Evolutionary conservation across 495 filamentous ascomycete genomes (phyloP).

Genomic region (Penicillium chermesinum): DNA sequence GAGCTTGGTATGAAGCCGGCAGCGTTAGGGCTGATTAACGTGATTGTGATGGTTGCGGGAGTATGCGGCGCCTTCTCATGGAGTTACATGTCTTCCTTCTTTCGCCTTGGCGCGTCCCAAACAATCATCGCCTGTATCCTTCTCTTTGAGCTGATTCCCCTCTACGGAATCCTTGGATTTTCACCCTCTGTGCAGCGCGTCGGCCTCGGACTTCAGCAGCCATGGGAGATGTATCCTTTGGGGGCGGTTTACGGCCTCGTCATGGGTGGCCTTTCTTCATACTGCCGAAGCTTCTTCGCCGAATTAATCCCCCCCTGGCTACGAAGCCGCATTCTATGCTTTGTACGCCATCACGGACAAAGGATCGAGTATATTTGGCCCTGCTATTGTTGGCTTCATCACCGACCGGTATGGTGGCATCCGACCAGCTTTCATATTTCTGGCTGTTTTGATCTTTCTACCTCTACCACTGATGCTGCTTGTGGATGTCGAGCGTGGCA

Average conservation of each 20-base stretch:
- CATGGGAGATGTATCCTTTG: slow-evolving; percentile 96
- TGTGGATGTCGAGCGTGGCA: slow-evolving; percentile 87
- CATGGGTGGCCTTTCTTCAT: slow-evolving; percentile 85
- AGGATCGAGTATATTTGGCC: slow-evolving; percentile 89
- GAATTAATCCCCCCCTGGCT: slow-evolving; percentile 90
- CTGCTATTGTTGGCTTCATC: slow-evolving; percentile 86
- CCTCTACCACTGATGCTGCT: slow-evolving; percentile 79
- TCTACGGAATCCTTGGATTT: slow-evolving; percentile 89
- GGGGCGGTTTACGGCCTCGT: slow-evolving; percentile 90
- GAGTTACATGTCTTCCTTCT: slow-evolving; percentile 63
- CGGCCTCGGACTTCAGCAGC: slow-evolving; percentile 82
- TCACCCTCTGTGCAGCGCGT: slow-evolving; percentile 70
- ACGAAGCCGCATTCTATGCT: slow-evolving; percentile 92
- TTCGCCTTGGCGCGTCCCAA: slow-evolving; percentile 66
- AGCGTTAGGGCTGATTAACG: slow-evolving; percentile 86
- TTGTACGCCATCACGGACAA: slow-evolving; percentile 98
- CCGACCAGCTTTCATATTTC: slow-evolving; percentile 86
- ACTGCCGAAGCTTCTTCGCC: slow-evolving; percentile 88
- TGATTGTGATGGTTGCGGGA: slow-evolving; percentile 78
- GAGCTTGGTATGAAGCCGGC: slow-evolving; percentile 83
- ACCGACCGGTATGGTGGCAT: slow-evolving; percentile 89
- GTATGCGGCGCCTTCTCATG: slow-evolving; percentile 87
- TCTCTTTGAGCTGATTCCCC: slow-evolving; percentile 84
- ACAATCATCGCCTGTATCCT: slow-evolving; percentile 88
- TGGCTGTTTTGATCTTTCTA: slow-evolving; percentile 74